Conservation (phyloP, 352 stramenopile species). For the Salisapilia sapeloensis region DNA sequence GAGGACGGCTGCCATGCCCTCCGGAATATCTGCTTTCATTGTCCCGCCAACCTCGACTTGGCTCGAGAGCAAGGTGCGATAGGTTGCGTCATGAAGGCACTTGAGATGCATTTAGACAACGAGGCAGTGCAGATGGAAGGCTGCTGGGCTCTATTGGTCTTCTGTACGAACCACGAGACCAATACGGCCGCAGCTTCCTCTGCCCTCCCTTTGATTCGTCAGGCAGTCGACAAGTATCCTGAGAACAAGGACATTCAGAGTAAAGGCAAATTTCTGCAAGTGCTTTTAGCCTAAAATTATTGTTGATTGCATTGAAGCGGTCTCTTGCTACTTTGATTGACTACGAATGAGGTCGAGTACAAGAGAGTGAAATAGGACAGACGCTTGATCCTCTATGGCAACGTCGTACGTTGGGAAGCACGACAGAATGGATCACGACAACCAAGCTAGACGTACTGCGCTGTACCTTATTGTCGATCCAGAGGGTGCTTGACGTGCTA, state of each 20-base stretch:
- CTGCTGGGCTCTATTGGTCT: slow-evolving; percentile 61
- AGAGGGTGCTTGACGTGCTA: too few relatives aligned
- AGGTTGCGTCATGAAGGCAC: slow-evolving; percentile 31
- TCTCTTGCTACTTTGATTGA: too few relatives aligned
- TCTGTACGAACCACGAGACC: slow-evolving; percentile 60
- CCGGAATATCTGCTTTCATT: slow-evolving; percentile 61
- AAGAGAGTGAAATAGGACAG: too few relatives aligned
- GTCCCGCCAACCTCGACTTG: slow-evolving; percentile 38
- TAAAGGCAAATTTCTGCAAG: slow-evolving; percentile 41
- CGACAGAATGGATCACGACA: too few relatives aligned
- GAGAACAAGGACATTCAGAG: slow-evolving; percentile 43
- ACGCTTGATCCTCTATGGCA: too few relatives aligned
- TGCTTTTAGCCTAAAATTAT: slow-evolving; percentile 19
- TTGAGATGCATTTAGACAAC: slow-evolving; percentile 44
- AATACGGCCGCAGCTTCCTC: slow-evolving; percentile 24
- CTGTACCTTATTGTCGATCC: too few relatives aligned
- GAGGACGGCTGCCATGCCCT: slow-evolving; percentile 58
- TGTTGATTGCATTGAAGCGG: too few relatives aligned
- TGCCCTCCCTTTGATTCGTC: slow-evolving; percentile 19
- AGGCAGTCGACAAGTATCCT: slow-evolving; percentile 18
- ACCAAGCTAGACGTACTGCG: too few relatives aligned
- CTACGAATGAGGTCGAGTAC: too few relatives aligned
- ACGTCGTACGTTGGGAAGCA: too few relatives aligned
- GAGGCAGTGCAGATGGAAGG: slow-evolving; percentile 52
- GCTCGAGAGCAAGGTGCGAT: slow-evolving; percentile 45